Conservation (phyloP, 2,329 filamentous ascomycete genomes). For the Moelleriella libera region DNA sequence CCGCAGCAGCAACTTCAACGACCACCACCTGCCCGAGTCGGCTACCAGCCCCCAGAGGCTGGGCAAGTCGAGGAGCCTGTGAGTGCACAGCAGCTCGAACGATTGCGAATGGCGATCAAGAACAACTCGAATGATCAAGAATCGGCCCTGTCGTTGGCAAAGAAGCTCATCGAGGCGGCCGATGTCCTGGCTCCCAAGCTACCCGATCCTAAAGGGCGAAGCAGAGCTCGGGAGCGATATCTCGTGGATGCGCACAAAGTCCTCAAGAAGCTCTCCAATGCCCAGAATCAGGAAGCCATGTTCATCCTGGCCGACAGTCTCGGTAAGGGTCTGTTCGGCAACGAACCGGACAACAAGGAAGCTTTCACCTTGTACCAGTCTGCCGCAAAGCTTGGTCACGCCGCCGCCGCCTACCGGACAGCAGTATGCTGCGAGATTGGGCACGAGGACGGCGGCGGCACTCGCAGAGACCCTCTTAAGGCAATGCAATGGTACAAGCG, state of each 20-base stretch:
- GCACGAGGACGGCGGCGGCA: slow-evolving; percentile 85
- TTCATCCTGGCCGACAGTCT: slow-evolving; percentile 87
- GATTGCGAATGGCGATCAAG: slow-evolving; percentile 54
- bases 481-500: slow-evolving; percentile 98
- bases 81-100: slow-evolving; percentile 65
- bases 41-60: slow-evolving; percentile 1
- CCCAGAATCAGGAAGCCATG: slow-evolving; percentile 72
- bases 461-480: slow-evolving; percentile 78
- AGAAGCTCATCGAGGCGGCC: slow-evolving; percentile 75
- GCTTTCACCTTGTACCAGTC: slow-evolving; percentile 90
- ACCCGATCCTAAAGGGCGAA: slow-evolving; percentile 56
- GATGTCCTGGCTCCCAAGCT: slow-evolving; percentile 53
- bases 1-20: slow-evolving; percentile 9
- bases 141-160: slow-evolving; percentile 59
- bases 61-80: slow-evolving; percentile 32
- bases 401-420: slow-evolving; percentile 79
- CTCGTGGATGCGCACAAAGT: slow-evolving; percentile 78
- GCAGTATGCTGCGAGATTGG: slow-evolving; percentile 97
- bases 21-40: background rate
- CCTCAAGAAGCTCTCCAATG: slow-evolving; percentile 69
- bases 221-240: slow-evolving; percentile 71
- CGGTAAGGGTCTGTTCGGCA: slow-evolving; percentile 65
- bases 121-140: slow-evolving; percentile 58
- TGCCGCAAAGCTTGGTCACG: slow-evolving; percentile 78
- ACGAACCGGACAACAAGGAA: slow-evolving; percentile 75